phyloP scores from a whole-genome alignment of 2,329 filamentous ascomycete species.

The Exophiala alcalophila region DNA sequence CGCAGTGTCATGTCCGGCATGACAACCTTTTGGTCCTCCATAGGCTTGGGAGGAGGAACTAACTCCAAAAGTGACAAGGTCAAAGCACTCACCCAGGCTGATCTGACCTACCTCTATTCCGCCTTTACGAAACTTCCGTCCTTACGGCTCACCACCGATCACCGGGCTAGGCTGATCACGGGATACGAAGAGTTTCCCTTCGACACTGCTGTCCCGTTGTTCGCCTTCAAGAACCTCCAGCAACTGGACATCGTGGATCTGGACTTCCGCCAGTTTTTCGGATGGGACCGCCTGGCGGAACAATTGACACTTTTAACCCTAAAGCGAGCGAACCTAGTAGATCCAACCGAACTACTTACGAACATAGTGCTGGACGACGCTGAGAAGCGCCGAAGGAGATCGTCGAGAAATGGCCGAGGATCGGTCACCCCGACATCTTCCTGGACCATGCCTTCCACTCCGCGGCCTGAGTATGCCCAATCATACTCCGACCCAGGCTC shows the following conservation, averaged over 20 bases:
- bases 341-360: constrained; percentile 83
- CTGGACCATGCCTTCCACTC: constrained; percentile 59
- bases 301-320: constrained; percentile 85
- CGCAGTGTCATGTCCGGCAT: constrained; percentile 97
- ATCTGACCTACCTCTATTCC: constrained; percentile 94
- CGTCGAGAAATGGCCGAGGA: constrained; percentile 69
- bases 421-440: constrained; percentile 66
- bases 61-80: constrained; percentile 83
- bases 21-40: constrained; percentile 85
- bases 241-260: constrained; percentile 91
- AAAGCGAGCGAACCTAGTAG: constrained; percentile 82
- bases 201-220: constrained; percentile 92
- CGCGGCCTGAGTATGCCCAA: constrained; percentile 64
- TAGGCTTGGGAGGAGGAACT: constrained; percentile 74
- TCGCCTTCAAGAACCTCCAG: constrained; percentile 95
- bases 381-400: constrained; percentile 83
- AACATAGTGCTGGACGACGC: constrained; percentile 95
- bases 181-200: constrained; percentile 98
- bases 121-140: constrained; percentile 98
- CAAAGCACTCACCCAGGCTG: constrained; percentile 77
- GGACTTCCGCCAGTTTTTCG: constrained; percentile 94
- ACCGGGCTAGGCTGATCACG: constrained; percentile 81
- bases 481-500: constrained; percentile 69
- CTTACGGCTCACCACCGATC: constrained; percentile 84
- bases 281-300: constrained; percentile 91